Evolutionary conservation across 805 yeast genomes (phyloP).

Genomic region (Yamadazyma sp.): DNA sequence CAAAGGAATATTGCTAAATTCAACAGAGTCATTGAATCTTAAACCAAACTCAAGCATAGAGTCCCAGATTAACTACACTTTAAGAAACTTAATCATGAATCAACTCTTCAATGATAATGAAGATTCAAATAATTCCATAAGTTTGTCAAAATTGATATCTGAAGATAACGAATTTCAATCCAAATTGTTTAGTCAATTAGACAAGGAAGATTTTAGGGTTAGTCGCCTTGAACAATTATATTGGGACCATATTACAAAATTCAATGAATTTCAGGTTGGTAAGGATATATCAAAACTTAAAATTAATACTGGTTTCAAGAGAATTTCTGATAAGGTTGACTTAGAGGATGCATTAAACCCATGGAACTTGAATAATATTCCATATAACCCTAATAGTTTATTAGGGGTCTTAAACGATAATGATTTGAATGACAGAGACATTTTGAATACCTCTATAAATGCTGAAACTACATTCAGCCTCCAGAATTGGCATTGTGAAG

Average conservation of each 20-base stretch:
- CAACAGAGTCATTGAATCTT: neutral
- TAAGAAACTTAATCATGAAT: slow-evolving; percentile 7
- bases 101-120: slow-evolving; percentile 6
- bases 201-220: neutral
- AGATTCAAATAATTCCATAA: neutral
- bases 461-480: slow-evolving; percentile 54
- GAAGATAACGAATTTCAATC: slow-evolving; percentile 1
- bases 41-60: neutral
- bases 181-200: neutral
- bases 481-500: slow-evolving; percentile 58
- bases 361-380: slow-evolving; percentile 60
- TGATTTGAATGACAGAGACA: slow-evolving; percentile 41
- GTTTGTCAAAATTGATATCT: neutral
- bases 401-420: slow-evolving; percentile 41
- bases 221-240: neutral
- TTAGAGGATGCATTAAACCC: slow-evolving; percentile 28
- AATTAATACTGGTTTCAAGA: neutral
- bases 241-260: slow-evolving; percentile 1
- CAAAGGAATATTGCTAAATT: slow-evolving; percentile 50
- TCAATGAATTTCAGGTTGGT: slow-evolving; percentile 1
- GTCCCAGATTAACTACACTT: slow-evolving; percentile 34
- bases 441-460: slow-evolving; percentile 43
- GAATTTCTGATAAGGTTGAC: neutral
- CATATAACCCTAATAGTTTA: slow-evolving; percentile 48
- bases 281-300: slow-evolving; percentile 1